Evolutionary conservation across 2,329 filamentous ascomycete genomes (phyloP).

Genomic region (Immersiporthe knoxdaviesiana): DNA sequence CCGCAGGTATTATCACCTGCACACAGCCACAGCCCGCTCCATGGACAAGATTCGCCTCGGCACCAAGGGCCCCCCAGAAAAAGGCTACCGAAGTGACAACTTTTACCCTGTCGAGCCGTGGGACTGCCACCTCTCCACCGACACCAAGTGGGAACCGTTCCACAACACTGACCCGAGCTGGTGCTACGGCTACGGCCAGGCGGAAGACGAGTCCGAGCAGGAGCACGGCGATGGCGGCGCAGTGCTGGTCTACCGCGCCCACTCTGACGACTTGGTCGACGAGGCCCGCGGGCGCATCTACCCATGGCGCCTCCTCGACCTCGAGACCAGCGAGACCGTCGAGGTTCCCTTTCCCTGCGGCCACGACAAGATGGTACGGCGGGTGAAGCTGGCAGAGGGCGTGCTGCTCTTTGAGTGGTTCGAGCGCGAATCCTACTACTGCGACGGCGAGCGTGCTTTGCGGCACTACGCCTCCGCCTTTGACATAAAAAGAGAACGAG

Average conservation of each 20-base stretch:
- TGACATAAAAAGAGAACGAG: constrained; percentile 43
- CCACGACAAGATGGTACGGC: constrained; percentile 53
- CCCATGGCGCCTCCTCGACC: constrained; percentile 52
- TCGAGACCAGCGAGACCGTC: constrained; percentile 48
- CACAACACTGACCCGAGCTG: constrained; percentile 54
- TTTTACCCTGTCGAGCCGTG: constrained; percentile 43
- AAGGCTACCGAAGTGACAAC: constrained; percentile 38
- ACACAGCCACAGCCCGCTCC: constrained; percentile 49
- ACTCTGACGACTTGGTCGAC: constrained; percentile 35
- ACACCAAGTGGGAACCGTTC: constrained; percentile 45
- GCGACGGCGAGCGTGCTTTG: too few relatives aligned
- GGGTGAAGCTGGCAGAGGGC: constrained; percentile 55
- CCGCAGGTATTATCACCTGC: constrained; percentile 58
- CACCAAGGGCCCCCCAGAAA: constrained; percentile 21
- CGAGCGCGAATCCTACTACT: too few relatives aligned
- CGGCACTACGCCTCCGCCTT: constrained; percentile 65
- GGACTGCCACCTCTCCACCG: constrained; percentile 48
- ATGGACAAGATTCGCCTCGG: constrained; percentile 49
- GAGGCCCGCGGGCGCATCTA: constrained; percentile 9
- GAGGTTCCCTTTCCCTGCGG: constrained; percentile 54
- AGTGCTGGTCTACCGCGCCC: constrained; percentile 54
- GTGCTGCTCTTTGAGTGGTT: constrained; percentile 70
- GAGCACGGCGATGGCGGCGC: constrained; percentile 41
- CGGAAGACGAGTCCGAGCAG: too few relatives aligned
- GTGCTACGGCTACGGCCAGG: constrained; percentile 51